phyloP scores from a whole-genome alignment of 441 rosid genomes.

The Bocquillonia castaneifolia region DNA sequence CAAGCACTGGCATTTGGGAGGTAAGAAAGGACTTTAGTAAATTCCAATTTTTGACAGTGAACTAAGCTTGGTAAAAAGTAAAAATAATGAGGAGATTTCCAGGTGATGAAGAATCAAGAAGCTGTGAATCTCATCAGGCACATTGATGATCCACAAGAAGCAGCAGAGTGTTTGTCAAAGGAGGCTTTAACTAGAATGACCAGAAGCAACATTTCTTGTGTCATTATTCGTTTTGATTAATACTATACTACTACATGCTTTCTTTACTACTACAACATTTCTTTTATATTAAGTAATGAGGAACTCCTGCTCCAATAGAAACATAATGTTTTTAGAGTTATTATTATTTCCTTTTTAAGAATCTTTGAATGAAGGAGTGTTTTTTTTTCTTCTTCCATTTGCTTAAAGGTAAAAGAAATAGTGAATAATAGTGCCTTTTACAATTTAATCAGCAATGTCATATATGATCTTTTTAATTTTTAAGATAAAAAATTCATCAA shows the following conservation, averaged over 20 bases:
- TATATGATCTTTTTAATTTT: no score
- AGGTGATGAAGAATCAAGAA: conserved; percentile 84
- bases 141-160: conserved; percentile 64
- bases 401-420: no score
- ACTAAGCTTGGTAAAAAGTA: neutral
- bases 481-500: no score
- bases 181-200: conserved; percentile 65
- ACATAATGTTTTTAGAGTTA: neutral
- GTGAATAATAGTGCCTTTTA: no score
- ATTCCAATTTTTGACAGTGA: neutral
- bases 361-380: no score
- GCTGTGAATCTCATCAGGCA: conserved; percentile 64
- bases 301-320: neutral
- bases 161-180: conserved; percentile 65
- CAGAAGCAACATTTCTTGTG: conserved; percentile 58
- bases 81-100: neutral
- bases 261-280: neutral
- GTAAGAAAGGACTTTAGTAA: conserved; percentile 30
- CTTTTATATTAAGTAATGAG: neutral
- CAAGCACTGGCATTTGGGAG: conserved; percentile 82
- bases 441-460: no score
- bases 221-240: conserved; percentile 56
- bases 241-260: neutral
- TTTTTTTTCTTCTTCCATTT: no score
- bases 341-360: no score